phyloP scores from a whole-genome alignment of 75 land plant species.

The Isoetes taiwanensis region DNA sequence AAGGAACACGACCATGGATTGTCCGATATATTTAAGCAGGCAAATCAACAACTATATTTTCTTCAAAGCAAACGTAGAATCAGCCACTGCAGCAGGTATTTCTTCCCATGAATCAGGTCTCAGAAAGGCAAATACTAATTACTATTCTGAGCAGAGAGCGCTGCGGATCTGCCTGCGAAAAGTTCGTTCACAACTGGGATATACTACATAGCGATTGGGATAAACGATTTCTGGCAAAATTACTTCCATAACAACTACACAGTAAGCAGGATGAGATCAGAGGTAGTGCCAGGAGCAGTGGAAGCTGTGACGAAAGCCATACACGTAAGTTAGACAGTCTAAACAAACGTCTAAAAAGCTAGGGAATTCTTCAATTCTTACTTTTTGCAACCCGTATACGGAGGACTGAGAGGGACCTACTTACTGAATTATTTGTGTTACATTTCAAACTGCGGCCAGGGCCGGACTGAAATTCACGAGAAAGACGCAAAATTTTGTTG shows the following conservation, averaged over 20 bases:
- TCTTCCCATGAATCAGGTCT: too few relatives aligned
- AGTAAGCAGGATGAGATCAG: neutral
- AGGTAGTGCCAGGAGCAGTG: neutral
- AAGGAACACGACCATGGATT: neutral
- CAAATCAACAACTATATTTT: neutral
- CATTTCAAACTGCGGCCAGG: too few relatives aligned
- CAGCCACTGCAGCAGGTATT: too few relatives aligned
- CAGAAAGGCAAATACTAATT: neutral
- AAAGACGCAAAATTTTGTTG: too few relatives aligned
- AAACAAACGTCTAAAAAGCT: too few relatives aligned
- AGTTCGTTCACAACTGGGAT: neutral
- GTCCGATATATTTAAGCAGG: neutral
- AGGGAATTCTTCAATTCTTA: too few relatives aligned
- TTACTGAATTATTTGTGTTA: too few relatives aligned
- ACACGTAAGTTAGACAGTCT: neutral
- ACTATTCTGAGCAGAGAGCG: neutral
- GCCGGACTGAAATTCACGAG: too few relatives aligned
- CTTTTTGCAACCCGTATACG: too few relatives aligned
- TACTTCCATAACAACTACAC: neutral
- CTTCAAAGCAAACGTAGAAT: neutral
- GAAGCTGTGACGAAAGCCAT: neutral
- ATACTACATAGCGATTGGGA: neutral
- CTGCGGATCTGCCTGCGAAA: neutral
- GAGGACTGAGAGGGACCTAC: too few relatives aligned
- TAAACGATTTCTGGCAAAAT: constrained; percentile 2